Conservation (phyloP, 495 filamentous ascomycete genomes). For the Schizothecium vesticola region DNA sequence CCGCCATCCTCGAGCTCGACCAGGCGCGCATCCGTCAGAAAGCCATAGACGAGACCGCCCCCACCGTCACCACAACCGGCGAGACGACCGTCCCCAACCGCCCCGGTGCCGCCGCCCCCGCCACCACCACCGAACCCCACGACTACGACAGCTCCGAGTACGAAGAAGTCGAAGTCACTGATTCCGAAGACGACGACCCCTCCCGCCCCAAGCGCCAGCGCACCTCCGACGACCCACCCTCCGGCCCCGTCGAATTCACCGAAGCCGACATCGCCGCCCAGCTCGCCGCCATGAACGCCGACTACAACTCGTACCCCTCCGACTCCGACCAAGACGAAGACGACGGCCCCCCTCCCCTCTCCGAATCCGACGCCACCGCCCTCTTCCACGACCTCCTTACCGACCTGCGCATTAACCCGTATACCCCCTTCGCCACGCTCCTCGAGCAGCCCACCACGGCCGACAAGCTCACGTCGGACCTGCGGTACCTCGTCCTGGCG, state of each 20-base stretch:
- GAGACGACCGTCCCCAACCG: background rate
- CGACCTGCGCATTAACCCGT: slow-evolving; percentile 78
- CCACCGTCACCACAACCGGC: slow-evolving; percentile 3
- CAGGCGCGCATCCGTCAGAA: slow-evolving; percentile 49
- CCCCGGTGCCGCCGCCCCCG: background rate
- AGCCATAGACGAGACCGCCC: slow-evolving; percentile 20
- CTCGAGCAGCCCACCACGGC: slow-evolving; percentile 22
- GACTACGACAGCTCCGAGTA: slow-evolving; percentile 57
- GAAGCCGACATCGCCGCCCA: slow-evolving; percentile 95
- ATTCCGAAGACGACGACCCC: slow-evolving; percentile 50
- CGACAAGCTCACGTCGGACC: slow-evolving; percentile 82
- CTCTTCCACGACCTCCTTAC: slow-evolving; percentile 83
- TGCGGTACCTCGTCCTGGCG: slow-evolving; percentile 72
- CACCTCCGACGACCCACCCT: slow-evolving; percentile 50
- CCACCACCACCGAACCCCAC: slow-evolving; percentile 8
- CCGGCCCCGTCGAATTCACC: slow-evolving; percentile 74
- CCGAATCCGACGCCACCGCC: slow-evolving; percentile 60
- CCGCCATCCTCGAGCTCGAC: slow-evolving; percentile 70
- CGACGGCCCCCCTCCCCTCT: slow-evolving; percentile 62
- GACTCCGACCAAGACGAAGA: slow-evolving; percentile 55
- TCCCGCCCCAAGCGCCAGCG: slow-evolving; percentile 58
- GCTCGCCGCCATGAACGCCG: slow-evolving; percentile 76
- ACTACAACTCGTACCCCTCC: slow-evolving; percentile 48
- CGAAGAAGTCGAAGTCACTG: slow-evolving; percentile 84
- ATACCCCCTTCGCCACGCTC: slow-evolving; percentile 53